These are phyloP conservation scores for Urostyla sp. DNA, from an alignment of 73 alveolate species.

Conservation along the genomic window DNA sequence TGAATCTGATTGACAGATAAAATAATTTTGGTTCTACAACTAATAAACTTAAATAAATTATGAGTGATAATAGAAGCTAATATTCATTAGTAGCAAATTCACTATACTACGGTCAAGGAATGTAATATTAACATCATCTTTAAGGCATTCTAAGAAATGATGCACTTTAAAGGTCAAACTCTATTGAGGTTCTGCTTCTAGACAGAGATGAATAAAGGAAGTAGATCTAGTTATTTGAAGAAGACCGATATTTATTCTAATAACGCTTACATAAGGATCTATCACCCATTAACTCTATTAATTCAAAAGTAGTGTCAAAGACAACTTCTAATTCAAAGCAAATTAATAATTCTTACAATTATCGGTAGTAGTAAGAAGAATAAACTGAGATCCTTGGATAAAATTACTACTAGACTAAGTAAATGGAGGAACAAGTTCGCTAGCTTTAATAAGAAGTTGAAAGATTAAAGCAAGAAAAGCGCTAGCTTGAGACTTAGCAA, in stretches of 20 bases:
- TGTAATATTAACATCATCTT: not conserved
- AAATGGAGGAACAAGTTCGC: conserved; percentile 43
- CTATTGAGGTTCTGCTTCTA: conserved; percentile 24
- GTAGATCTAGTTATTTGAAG: conserved; percentile 8
- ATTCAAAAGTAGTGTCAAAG: not conserved
- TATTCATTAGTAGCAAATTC: conserved; percentile 37
- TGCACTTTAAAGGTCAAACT: conserved; percentile 19
- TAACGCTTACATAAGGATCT: conserved; percentile 10
- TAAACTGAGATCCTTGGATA: conserved; percentile 25
- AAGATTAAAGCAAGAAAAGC: conserved; percentile 22
- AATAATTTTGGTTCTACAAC: conserved; percentile 31
- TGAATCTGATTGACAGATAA: conserved; percentile 30
- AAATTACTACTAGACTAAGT: conserved; percentile 7
- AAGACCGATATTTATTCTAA: conserved; percentile 13
- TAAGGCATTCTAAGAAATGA: conserved; percentile 42
- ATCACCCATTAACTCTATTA: conserved; percentile 34
- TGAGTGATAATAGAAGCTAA: conserved; percentile 38
- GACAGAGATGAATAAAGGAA: conserved; percentile 25
- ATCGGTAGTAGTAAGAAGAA: conserved; percentile 25
- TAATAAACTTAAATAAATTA: conserved; percentile 9
- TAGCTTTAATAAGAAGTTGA: conserved; percentile 14
- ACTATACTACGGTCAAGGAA: conserved; percentile 35
- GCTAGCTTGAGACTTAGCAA: conserved; percentile 18
- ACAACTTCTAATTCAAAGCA: not conserved
- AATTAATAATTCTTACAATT: not conserved